Percentiles rank a stretch among this genome's conserved stretches.
These are phyloP conservation scores for Calendula officinalis DNA, from an alignment of 129 eudicot species.

Conservation along the genomic window DNA sequence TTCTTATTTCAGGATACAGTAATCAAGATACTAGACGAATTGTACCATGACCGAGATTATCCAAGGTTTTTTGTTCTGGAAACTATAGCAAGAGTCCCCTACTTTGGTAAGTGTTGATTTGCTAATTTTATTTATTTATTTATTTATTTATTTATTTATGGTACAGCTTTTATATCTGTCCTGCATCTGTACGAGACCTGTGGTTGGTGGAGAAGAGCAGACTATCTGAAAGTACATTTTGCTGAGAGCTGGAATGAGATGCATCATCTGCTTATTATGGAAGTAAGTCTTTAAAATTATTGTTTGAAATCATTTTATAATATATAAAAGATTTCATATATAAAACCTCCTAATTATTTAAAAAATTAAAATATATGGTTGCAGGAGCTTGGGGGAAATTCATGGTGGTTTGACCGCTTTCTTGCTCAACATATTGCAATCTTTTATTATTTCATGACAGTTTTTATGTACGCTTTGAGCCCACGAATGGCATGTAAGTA, in stretches of 20 bases:
- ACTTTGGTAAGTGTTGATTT: slow-evolving; percentile 61
- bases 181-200: slow-evolving; percentile 90
- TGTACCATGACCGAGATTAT: slow-evolving; percentile 84
- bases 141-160: too few relatives aligned
- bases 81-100: slow-evolving; percentile 98
- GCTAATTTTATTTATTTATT: too few relatives aligned
- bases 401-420: slow-evolving; percentile 97
- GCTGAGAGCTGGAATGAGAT: slow-evolving; percentile 99
- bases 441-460: slow-evolving; percentile 88
- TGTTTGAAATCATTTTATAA: too few relatives aligned
- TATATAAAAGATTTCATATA: too few relatives aligned
- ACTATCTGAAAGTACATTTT: slow-evolving; percentile 93
- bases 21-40: slow-evolving; percentile 80
- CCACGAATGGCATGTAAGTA: slow-evolving; percentile 99
- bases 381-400: slow-evolving; percentile 97
- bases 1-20: slow-evolving; percentile 73
- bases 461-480: slow-evolving; percentile 70
- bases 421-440: slow-evolving; percentile 90
- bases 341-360: too few relatives aligned
- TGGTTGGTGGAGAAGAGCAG: slow-evolving; percentile 99
- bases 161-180: slow-evolving; percentile 91
- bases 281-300: slow-evolving; percentile 42
- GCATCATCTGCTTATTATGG: slow-evolving; percentile 99
- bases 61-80: slow-evolving; percentile 93
- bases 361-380: slow-evolving; percentile 11